Conservation (phyloP, 768 basidiomycete genomes). For the Lactifluus rugatus region DNA sequence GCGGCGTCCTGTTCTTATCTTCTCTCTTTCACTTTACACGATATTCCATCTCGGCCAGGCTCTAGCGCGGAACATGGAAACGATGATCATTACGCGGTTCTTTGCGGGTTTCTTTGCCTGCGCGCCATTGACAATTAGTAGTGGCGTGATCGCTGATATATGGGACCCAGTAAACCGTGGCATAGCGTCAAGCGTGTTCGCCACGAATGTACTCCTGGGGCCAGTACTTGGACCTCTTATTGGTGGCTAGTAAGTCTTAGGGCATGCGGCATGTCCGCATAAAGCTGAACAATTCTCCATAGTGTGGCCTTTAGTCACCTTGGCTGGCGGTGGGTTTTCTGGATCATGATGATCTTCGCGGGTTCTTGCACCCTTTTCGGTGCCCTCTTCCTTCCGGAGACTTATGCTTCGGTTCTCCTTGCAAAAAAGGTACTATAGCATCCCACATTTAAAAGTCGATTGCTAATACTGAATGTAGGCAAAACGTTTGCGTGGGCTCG, state of each 20-base stretch:
- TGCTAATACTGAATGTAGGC: conserved; percentile 25
- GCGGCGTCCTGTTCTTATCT: conserved; percentile 7
- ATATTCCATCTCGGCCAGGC: conserved; percentile 12
- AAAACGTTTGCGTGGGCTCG: conserved; percentile 36
- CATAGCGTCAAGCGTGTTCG: conserved; percentile 15
- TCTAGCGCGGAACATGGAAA: conserved; percentile 6
- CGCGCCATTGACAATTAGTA: conserved; percentile 14
- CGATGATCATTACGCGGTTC: conserved; percentile 19
- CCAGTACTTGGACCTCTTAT: conserved; percentile 21
- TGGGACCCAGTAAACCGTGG: conserved; percentile 20
- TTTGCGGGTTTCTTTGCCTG: conserved; percentile 21
- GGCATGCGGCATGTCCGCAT: neutral
- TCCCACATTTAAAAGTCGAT: neutral
- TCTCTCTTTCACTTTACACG: conserved; percentile 5
- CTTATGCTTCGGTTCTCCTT: neutral
- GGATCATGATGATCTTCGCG: conserved; percentile 2
- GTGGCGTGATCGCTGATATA: conserved; percentile 20
- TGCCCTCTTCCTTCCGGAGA: neutral
- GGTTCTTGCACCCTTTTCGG: neutral
- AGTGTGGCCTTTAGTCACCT: neutral
- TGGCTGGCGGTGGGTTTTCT: conserved; percentile 9
- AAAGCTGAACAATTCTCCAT: neutral
- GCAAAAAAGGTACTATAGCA: neutral
- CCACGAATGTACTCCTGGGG: conserved; percentile 19
- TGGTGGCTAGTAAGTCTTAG: conserved; percentile 10